Evolutionary conservation across 2,329 filamentous ascomycete genomes (phyloP), one percentile per base, ranked within the genome.

Genomic region (Colletotrichum liaoningense): DNA sequence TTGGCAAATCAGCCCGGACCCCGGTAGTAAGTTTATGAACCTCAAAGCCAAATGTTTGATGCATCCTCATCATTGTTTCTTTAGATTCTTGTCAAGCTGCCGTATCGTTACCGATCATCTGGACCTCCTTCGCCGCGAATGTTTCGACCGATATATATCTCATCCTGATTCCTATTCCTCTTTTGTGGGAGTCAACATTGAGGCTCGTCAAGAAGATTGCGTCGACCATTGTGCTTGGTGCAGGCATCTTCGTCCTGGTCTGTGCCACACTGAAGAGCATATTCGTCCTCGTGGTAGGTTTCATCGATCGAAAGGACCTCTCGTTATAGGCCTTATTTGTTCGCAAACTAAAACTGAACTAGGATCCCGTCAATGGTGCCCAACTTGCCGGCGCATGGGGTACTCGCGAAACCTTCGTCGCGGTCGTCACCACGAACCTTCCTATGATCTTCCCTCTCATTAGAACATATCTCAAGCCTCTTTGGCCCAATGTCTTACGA

Each of bases 1-100:
- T 76, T 92, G 89, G 89, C 88, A 91, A 78, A 90, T 92, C 62
- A 81, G 86, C 65, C 90, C 90, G 0, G 79, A 91, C 35, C 89
- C 89, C 0, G 88, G 89, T 12, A 85, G 87, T 88, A 77, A 76
- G 86, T 82, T 16, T 11, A 8, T 6, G 8, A 1, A 30, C 4
- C 4, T 16, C 5, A 55, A 35, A 16, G 5, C 38, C 22, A n/a
- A 19, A 26, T 11, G 8, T 42, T 5, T 30, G 7, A 19, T 11
- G 1, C 8, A 9, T 19, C 5, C 70, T 67, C 69, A 71, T 38
- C 14, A 28, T 8, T 46, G 69, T 22, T 62, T 67, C 59, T 74
- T n/a, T n/a, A 85, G 85, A 86, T 72, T 78, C 79, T 58, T 88
- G 87, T 72, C 86, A 88, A 56, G 83, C 86, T 8, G 87, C 86